Percentiles rank a stretch among this genome's conserved stretches.
phyloP scores from a whole-genome alignment of 2,329 filamentous ascomycete species.

The Pyrenophora seminiperda region DNA sequence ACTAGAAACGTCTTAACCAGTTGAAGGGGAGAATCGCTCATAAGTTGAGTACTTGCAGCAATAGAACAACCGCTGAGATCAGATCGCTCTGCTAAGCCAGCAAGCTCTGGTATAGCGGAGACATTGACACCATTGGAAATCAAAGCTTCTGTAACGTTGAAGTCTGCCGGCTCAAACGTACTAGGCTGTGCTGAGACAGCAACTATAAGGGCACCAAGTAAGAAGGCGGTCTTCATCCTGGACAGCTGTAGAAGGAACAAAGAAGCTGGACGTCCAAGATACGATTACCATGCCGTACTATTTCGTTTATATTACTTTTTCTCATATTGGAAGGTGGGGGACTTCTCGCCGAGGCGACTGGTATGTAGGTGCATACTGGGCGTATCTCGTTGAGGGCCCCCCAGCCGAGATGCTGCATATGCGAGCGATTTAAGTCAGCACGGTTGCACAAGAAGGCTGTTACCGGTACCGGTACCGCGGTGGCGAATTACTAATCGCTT shows the following conservation, averaged over 20 bases:
- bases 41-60: conserved; percentile 25
- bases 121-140: conserved; percentile 26
- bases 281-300: not conserved
- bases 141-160: conserved; percentile 29
- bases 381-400: conserved; percentile 13
- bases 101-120: conserved; percentile 24
- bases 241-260: not conserved
- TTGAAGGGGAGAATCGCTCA: not conserved
- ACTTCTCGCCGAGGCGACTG: not conserved
- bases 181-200: conserved; percentile 14
- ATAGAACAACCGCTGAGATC: conserved; percentile 19
- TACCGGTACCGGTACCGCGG: too few relatives aligned
- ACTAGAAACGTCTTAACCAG: conserved; percentile 22
- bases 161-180: conserved; percentile 25
- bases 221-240: conserved; percentile 18
- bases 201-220: conserved; percentile 14
- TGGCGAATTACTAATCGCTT: too few relatives aligned
- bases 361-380: too few relatives aligned
- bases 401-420: too few relatives aligned
- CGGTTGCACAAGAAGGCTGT: too few relatives aligned
- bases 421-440: too few relatives aligned
- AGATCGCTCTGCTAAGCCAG: conserved; percentile 5
- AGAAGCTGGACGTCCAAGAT: conserved; percentile 2
- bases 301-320: conserved; percentile 3
- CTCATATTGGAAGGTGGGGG: not conserved